Conservation (phyloP, 2,329 filamentous ascomycete genomes). For the Aureobasidium sp. region DNA sequence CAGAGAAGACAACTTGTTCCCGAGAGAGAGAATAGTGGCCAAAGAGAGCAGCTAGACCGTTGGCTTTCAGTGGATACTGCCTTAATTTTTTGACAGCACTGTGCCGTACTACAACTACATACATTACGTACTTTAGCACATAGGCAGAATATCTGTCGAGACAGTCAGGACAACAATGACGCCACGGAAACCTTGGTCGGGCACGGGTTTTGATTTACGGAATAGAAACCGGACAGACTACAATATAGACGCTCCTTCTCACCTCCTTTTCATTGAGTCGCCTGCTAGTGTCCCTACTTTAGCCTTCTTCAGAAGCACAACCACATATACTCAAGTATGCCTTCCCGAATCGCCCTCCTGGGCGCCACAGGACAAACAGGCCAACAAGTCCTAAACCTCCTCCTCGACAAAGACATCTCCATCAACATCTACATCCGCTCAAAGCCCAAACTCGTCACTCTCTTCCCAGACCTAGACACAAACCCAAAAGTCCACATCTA, state of each 20-base stretch:
- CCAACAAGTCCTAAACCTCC: neutral
- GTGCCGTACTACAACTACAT: too few relatives aligned
- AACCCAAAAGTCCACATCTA: neutral
- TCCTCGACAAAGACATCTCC: neutral
- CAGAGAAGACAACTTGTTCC: too few relatives aligned
- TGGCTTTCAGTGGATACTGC: too few relatives aligned
- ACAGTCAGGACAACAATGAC: too few relatives aligned
- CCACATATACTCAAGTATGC: neutral
- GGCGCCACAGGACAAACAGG: neutral
- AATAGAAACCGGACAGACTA: neutral
- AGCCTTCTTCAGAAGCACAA: too few relatives aligned
- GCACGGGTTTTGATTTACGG: neutral
- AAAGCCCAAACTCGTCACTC: neutral
- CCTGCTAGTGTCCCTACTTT: neutral
- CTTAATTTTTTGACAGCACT: too few relatives aligned
- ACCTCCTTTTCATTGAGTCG: neutral
- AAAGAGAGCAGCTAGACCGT: too few relatives aligned
- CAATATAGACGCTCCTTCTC: neutral
- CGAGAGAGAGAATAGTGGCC: too few relatives aligned
- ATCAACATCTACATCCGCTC: constrained; percentile 2
- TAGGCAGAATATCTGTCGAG: too few relatives aligned
- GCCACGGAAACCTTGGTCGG: neutral
- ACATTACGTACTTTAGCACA: too few relatives aligned
- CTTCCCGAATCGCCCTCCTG: neutral
- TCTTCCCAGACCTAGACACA: neutral